Evolutionary conservation across 306 rosid genomes (phyloP).

Genomic region (Castanospermum australe): DNA sequence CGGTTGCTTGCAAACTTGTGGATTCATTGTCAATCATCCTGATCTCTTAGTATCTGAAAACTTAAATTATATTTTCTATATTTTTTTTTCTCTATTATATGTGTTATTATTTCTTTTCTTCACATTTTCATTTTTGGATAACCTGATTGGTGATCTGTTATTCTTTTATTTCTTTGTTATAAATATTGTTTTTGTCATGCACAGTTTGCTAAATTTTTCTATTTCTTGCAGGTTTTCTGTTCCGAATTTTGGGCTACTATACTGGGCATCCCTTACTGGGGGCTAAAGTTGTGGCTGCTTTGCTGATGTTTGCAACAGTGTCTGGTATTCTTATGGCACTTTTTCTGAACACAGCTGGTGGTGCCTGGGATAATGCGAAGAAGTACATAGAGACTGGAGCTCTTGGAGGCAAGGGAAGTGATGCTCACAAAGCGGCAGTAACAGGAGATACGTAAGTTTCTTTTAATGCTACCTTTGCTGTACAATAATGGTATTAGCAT

Average conservation of each 20-base stretch:
- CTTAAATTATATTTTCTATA: neutral
- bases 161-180: neutral
- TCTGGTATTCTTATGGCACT: conserved; percentile 98
- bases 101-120: neutral
- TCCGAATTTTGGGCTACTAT: conserved; percentile 88
- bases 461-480: neutral
- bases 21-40: neutral
- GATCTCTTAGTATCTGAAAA: neutral
- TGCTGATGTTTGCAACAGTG: conserved; percentile 96
- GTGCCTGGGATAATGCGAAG: conserved; percentile 99
- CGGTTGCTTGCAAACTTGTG: neutral
- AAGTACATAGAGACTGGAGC: conserved; percentile 97
- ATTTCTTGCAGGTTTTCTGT: conserved; percentile 69
- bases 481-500: neutral
- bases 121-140: neutral
- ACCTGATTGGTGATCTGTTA: conserved; percentile 6
- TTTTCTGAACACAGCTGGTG: conserved; percentile 94
- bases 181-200: conserved; percentile 17
- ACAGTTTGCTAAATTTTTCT: conserved; percentile 21
- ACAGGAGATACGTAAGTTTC: conserved; percentile 95
- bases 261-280: conserved; percentile 94
- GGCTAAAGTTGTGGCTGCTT: conserved; percentile 91
- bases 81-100: neutral
- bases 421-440: conserved; percentile 91
- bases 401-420: conserved; percentile 99